Conservation (phyloP, 257 asterid species). For the Penstemon newberryi region DNA sequence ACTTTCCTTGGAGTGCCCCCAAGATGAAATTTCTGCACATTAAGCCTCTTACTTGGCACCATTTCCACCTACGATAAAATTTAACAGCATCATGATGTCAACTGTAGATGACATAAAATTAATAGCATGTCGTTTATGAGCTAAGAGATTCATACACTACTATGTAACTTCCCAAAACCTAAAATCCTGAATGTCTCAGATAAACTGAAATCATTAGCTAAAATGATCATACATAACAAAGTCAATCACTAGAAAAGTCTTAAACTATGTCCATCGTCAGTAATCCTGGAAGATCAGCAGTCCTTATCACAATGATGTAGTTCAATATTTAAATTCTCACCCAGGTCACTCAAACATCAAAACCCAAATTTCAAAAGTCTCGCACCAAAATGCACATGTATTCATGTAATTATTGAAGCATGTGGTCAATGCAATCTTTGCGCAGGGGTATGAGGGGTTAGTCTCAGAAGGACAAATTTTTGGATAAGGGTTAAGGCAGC, state of each 20-base stretch:
- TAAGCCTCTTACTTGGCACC: constrained; percentile 97
- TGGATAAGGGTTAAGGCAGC: too few relatives aligned
- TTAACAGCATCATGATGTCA: constrained; percentile 20
- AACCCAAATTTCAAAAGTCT: neutral
- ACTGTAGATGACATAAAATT: constrained; percentile 15
- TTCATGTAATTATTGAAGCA: neutral
- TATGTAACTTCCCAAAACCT: neutral
- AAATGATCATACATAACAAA: neutral
- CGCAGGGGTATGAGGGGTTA: too few relatives aligned
- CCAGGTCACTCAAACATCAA: neutral
- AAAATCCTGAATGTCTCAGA: neutral
- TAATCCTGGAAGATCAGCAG: neutral
- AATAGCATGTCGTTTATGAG: constrained; percentile 3
- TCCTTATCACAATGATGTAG: neutral
- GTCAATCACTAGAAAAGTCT: neutral
- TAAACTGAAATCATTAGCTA: neutral
- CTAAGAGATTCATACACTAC: neutral
- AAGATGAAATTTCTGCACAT: constrained; percentile 89
- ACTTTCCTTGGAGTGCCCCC: constrained; percentile 98
- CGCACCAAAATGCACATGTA: neutral
- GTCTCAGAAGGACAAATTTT: too few relatives aligned
- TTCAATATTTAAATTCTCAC: neutral
- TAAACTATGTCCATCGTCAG: neutral
- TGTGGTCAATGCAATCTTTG: neutral
- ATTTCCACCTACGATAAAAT: constrained; percentile 75